Base-by-base conservation (phyloP, 2,329 filamentous ascomycete species). In the Fusarium oxysporum region DNA sequence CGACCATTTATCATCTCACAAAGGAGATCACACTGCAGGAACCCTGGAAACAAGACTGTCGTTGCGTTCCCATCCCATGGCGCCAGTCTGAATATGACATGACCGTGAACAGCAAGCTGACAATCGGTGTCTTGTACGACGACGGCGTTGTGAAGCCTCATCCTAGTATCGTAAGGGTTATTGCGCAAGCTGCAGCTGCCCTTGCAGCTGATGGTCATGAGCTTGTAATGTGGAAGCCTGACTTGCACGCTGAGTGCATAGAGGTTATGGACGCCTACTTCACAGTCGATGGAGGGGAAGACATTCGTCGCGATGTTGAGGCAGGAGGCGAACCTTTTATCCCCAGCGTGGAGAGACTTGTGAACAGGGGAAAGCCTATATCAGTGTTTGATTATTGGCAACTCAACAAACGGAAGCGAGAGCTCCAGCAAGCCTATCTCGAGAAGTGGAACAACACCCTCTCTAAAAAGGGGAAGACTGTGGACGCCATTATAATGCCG, bases 301-400 rank as follows among this genome's bases (percentile, higher is more conserved):
- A 92, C 69, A 87, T 92, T 38, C 84, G 86, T 9, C 82, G 83
- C 6, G 89, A 89, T 35, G 80, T 92, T 0, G 76, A 79, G 8
- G 83, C 80, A 4, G 88, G 85, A 2, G 89, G 90, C 3, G 90
- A 92, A 62, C 90, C 90, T 0, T 86, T 85, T 44, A 85, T 91
- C 7, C 86, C 87, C 0, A 87, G 90, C 61, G 89, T 92, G 0
- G 83, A 91, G 74, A 83, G 81, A 0, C 82, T 92, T 10, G 78
- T 92, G 19, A 87, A 88, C 57, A 82, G 84, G 0, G 87, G 84
- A 4, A 72, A 83, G 16, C 77, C 88, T 2, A 88, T 92, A 19
- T 90, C 88, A 0, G 89, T 92, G 0, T 91, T 89, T 64, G 83
- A 90, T 8, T 92, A 92, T 79, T 92, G 90, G 91, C 89, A 92